Conservation (phyloP, 1,284 basidiomycete species). For the Pisolithus thermaeus region DNA sequence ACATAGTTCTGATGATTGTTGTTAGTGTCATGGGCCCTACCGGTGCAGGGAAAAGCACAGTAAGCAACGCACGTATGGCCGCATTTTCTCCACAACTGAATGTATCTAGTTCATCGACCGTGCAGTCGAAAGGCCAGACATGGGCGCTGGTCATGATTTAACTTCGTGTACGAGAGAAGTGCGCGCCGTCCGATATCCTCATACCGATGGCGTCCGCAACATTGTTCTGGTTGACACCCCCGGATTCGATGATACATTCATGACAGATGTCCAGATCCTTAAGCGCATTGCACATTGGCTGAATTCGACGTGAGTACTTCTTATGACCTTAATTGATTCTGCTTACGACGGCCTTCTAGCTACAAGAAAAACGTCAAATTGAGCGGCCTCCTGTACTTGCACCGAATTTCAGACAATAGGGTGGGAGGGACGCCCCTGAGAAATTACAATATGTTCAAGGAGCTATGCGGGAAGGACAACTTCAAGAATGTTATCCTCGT, state of each 20-base stretch:
- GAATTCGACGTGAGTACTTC: neutral
- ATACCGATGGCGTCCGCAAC: neutral
- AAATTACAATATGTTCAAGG: constrained; percentile 17
- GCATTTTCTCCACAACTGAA: neutral
- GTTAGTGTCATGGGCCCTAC: neutral
- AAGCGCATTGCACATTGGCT: neutral
- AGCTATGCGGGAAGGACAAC: constrained; percentile 18
- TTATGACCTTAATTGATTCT: no score
- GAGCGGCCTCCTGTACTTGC: constrained; percentile 23
- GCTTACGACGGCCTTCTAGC: neutral
- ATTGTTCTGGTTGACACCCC: neutral
- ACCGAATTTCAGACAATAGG: constrained; percentile 36
- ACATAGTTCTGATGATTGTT: neutral
- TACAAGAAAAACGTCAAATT: constrained; percentile 5
- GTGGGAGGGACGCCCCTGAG: constrained; percentile 32
- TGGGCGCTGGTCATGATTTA: neutral
- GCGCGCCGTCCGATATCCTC: no score
- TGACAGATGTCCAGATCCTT: neutral
- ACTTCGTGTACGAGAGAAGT: neutral
- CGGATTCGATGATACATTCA: neutral
- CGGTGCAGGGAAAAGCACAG: neutral
- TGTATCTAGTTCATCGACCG: no score
- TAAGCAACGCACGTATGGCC: neutral
- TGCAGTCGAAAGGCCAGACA: neutral
- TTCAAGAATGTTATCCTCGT: constrained; percentile 23